These are phyloP conservation scores for Sporothrix euskadiensis DNA, from an alignment of 2,329 filamentous ascomycete genomes.

Conservation along the genomic window DNA sequence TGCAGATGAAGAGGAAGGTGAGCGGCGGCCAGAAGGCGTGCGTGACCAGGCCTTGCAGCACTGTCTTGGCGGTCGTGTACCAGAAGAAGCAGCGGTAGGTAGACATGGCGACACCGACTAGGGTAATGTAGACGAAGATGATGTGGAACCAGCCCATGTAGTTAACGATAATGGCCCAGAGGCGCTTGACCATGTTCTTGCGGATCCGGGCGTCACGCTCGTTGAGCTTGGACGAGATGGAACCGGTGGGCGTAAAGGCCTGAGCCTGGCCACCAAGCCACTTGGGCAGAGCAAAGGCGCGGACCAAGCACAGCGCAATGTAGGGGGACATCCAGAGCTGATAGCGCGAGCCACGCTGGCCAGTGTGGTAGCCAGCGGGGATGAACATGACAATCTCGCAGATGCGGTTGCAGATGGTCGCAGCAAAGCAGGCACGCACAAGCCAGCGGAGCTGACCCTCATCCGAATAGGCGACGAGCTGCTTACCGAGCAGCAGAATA, in stretches of 20 bases:
- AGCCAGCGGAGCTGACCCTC: constrained; percentile 59
- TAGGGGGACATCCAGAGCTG: constrained; percentile 66
- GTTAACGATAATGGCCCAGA: constrained; percentile 57
- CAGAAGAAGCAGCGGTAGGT: constrained; percentile 53
- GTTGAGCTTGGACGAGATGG: constrained; percentile 56
- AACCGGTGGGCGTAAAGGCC: constrained; percentile 63
- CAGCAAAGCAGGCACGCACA: constrained; percentile 56
- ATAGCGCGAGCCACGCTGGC: constrained; percentile 56
- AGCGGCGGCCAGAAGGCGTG: constrained; percentile 64
- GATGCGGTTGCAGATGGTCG: constrained; percentile 53
- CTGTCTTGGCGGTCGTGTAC: constrained; percentile 38
- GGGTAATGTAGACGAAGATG: constrained; percentile 54
- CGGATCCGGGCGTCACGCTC: constrained; percentile 57
- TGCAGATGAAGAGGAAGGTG: constrained; percentile 57
- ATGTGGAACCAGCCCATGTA: constrained; percentile 59
- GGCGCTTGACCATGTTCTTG: constrained; percentile 54
- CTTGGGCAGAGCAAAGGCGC: constrained; percentile 57
- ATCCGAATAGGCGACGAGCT: constrained; percentile 57
- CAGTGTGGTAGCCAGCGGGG: constrained; percentile 60
- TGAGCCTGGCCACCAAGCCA: constrained; percentile 61
- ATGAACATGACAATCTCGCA: constrained; percentile 61
- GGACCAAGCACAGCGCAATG: constrained; percentile 58
- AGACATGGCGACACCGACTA: constrained; percentile 52
- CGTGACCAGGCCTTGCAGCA: constrained; percentile 56
- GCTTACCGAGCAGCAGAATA: constrained; percentile 56